Conservation (phyloP, 1,139 yeast species). For the Suhomyces bribrorum region DNA sequence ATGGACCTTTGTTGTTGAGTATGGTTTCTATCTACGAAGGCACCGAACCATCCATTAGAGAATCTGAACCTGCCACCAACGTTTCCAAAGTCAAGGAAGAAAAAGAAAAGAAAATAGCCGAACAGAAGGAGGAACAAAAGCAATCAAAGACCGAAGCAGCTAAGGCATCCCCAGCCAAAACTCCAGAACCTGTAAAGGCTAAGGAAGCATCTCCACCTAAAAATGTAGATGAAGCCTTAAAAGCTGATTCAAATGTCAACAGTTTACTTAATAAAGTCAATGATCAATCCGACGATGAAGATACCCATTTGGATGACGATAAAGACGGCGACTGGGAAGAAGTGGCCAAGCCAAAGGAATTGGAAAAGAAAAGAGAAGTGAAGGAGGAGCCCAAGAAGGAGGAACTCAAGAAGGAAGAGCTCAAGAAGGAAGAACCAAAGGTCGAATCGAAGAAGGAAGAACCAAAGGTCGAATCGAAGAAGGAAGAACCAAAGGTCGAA, state of each 20-base stretch:
- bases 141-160: constrained; percentile 14
- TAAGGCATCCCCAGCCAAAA: constrained; percentile 9
- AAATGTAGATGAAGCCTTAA: constrained; percentile 44
- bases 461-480: constrained; percentile 11
- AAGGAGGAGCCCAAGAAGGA: constrained; percentile 2
- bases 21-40: constrained; percentile 83
- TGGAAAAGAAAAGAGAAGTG: constrained; percentile 8
- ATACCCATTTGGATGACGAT: constrained; percentile 23
- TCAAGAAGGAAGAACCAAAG: constrained; percentile 16
- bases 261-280: constrained; percentile 41
- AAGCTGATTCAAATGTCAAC: constrained; percentile 40
- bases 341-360: constrained; percentile 30
- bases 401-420: constrained; percentile 14
- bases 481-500: constrained; percentile 18
- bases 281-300: constrained; percentile 46
- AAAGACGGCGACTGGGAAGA: constrained; percentile 48
- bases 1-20: constrained; percentile 78
- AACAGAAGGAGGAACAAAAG: constrained; percentile 18
- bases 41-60: constrained; percentile 46
- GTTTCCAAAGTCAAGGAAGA: constrained; percentile 31
- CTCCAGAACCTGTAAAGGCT: constrained; percentile 11
- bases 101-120: constrained; percentile 21
- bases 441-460: constrained; percentile 5
- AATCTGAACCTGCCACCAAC: constrained; percentile 34
- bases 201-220: constrained; percentile 18